Conservation (phyloP, 1,139 yeast species). For the Suhomyces choctaworum region DNA sequence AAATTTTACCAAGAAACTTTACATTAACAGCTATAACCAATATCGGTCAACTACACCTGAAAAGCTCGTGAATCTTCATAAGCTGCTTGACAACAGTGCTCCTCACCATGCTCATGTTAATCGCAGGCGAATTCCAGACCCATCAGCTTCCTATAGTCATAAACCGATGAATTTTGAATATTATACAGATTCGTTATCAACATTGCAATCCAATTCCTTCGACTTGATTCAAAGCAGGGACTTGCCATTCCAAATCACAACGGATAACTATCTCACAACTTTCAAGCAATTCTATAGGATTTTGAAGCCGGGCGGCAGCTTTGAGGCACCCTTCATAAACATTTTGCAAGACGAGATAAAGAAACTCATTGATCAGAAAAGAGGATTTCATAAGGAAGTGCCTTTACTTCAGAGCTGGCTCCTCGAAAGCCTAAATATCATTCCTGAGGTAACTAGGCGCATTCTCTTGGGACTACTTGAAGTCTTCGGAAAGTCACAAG, state of each 20-base stretch:
- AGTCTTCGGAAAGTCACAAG: slow-evolving; percentile 38
- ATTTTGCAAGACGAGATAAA: slow-evolving; percentile 17
- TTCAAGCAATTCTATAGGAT: slow-evolving; percentile 39
- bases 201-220: slow-evolving; percentile 33
- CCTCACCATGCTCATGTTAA: slow-evolving; percentile 19
- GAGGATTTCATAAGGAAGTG: slow-evolving; percentile 1
- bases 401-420: slow-evolving; percentile 7
- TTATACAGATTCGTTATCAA: slow-evolving; percentile 29
- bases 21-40: slow-evolving; percentile 28
- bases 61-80: slow-evolving; percentile 32
- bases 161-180: slow-evolving; percentile 43
- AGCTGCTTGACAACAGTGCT: slow-evolving; percentile 25
- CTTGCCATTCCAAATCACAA: slow-evolving; percentile 33
- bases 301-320: slow-evolving; percentile 36
- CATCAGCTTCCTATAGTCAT: slow-evolving; percentile 22
- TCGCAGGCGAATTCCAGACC: slow-evolving; percentile 19
- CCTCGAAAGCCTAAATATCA: slow-evolving; percentile 21
- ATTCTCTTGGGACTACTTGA: slow-evolving; percentile 25
- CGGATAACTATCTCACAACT: slow-evolving; percentile 27
- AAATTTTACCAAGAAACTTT: slow-evolving; percentile 27
- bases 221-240: slow-evolving; percentile 42
- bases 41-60: slow-evolving; percentile 28
- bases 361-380: slow-evolving; percentile 8
- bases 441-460: slow-evolving; percentile 29
- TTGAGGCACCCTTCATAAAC: slow-evolving; percentile 35